phyloP scores from a whole-genome alignment of 2,329 filamentous ascomycete genomes.

The Intubia oerlemansii region DNA sequence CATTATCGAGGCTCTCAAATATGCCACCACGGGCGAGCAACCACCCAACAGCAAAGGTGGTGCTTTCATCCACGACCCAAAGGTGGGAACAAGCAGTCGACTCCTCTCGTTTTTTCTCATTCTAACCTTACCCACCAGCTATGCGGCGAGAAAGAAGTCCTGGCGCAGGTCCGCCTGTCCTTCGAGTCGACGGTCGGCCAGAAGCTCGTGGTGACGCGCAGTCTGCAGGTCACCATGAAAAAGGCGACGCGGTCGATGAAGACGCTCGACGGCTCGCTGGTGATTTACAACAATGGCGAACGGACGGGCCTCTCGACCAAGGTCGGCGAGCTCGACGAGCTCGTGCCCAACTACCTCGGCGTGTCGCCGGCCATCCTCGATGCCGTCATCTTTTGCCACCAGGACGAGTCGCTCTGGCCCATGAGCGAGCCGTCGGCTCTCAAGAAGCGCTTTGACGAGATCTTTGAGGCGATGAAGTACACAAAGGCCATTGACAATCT shows the following conservation, averaged over 20 bases:
- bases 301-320: slow-evolving; percentile 58
- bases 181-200: slow-evolving; percentile 63
- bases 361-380: slow-evolving; percentile 82
- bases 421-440: slow-evolving; percentile 69
- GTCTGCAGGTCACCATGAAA: slow-evolving; percentile 68
- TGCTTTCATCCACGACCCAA: slow-evolving; percentile 95
- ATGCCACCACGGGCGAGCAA: slow-evolving; percentile 84
- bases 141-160: slow-evolving; percentile 66
- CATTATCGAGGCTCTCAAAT: slow-evolving; percentile 96
- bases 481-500: slow-evolving; percentile 95
- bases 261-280: slow-evolving; percentile 61
- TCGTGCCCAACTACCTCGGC: slow-evolving; percentile 70
- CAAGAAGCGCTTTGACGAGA: slow-evolving; percentile 92
- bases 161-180: slow-evolving; percentile 77
- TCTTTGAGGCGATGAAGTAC: slow-evolving; percentile 93
- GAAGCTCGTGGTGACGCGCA: slow-evolving; percentile 66
- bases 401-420: slow-evolving; percentile 94
- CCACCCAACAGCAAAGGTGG: slow-evolving; percentile 81
- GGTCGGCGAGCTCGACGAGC: slow-evolving; percentile 59
- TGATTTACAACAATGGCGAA: slow-evolving; percentile 62
- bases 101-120: background rate
- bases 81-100: no score
- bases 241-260: slow-evolving; percentile 59
- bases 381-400: slow-evolving; percentile 94
- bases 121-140: no score